phyloP scores from a whole-genome alignment of 2,329 filamentous ascomycete species.

The Epicoccum nigrum region DNA sequence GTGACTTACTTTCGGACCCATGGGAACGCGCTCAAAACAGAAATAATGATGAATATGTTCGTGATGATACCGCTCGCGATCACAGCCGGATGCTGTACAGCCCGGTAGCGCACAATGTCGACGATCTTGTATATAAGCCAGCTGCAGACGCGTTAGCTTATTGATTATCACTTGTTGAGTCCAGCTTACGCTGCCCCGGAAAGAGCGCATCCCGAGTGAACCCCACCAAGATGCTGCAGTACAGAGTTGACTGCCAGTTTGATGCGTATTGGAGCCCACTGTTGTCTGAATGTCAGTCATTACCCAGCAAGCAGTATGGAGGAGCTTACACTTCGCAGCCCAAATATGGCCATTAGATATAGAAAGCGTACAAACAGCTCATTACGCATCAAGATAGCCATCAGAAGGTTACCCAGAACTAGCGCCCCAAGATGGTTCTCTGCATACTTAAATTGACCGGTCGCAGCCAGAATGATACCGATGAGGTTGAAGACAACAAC shows the following conservation, averaged over 20 bases:
- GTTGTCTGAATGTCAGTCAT: constrained; percentile 10
- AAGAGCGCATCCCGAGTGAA: constrained; percentile 45
- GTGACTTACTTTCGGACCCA: constrained; percentile 44
- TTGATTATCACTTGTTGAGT: neutral
- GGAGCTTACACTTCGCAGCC: constrained; percentile 22
- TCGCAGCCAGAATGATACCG: constrained; percentile 38
- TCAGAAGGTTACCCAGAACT: constrained; percentile 42
- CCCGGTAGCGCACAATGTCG: constrained; percentile 42
- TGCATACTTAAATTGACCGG: constrained; percentile 38
- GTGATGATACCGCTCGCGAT: constrained; percentile 43
- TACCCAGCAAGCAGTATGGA: neutral
- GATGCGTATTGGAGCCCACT: constrained; percentile 43
- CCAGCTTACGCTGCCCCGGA: constrained; percentile 41
- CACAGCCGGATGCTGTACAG: constrained; percentile 40
- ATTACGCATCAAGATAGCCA: constrained; percentile 41
- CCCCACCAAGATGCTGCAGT: constrained; percentile 43
- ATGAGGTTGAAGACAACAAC: constrained; percentile 38
- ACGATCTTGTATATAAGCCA: constrained; percentile 46
- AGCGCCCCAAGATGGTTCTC: constrained; percentile 43
- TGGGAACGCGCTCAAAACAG: constrained; percentile 43
- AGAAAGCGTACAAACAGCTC: constrained; percentile 43
- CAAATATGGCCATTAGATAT: constrained; percentile 42
- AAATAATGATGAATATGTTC: constrained; percentile 45
- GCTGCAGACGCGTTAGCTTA: constrained; percentile 25
- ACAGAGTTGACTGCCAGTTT: constrained; percentile 41